phyloP scores from a whole-genome alignment of 257 asterid genomes.

The Gentiana macrophylla region DNA sequence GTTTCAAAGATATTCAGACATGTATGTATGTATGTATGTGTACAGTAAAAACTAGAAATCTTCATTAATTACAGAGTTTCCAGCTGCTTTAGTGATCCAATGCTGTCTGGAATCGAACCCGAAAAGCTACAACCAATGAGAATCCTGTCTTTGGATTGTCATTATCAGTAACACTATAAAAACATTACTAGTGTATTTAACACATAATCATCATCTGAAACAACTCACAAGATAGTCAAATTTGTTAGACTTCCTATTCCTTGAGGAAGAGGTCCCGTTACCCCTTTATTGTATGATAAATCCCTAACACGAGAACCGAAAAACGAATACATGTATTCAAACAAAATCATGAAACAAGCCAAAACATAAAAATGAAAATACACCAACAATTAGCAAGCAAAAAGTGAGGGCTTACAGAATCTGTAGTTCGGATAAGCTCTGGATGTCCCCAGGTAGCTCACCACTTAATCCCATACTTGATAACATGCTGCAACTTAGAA shows the following conservation, averaged over 20 bases:
- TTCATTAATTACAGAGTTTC: conserved; percentile 48
- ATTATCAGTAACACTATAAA: background rate
- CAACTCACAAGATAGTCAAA: conserved; percentile 67
- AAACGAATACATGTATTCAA: conserved; percentile 1
- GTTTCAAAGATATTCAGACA: too few species aligned
- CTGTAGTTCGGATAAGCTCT: conserved; percentile 45
- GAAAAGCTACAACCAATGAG: conserved; percentile 74
- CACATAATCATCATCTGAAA: conserved; percentile 1
- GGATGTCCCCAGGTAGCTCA: conserved; percentile 56
- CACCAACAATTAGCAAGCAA: background rate
- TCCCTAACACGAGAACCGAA: conserved; percentile 38
- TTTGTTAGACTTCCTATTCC: conserved; percentile 49
- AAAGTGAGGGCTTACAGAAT: conserved; percentile 44
- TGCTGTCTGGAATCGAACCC: conserved; percentile 56
- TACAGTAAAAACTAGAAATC: too few species aligned
- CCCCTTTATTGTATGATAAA: conserved; percentile 59
- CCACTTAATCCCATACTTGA: conserved; percentile 51
- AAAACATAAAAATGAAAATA: background rate
- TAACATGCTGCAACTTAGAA: conserved; percentile 43
- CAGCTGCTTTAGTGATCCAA: conserved; percentile 57
- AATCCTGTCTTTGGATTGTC: conserved; percentile 30
- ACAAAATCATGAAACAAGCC: background rate
- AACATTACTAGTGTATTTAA: background rate
- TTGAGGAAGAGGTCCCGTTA: conserved; percentile 61
- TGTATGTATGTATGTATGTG: too few species aligned